phyloP scores from a whole-genome alignment of 1,284 basidiomycete genomes.

The Thecaphora thlaspeos region DNA sequence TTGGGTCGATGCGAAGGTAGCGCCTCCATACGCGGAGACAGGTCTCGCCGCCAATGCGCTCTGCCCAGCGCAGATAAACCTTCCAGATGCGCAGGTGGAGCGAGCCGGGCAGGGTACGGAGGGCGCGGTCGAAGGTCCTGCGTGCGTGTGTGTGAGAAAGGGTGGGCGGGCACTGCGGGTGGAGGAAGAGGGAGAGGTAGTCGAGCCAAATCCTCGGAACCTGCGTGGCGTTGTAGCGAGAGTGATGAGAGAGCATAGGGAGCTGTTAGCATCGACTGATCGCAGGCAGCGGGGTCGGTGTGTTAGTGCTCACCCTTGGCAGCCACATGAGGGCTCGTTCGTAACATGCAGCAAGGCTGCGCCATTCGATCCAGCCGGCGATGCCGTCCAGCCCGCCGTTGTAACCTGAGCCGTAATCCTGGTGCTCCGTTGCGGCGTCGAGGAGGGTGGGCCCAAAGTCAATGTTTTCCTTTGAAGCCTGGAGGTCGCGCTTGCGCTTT shows the following conservation, averaged over 20 bases:
- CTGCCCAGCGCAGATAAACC: constrained; percentile 91
- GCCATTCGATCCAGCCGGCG: constrained; percentile 94
- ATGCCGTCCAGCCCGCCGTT: constrained; percentile 79
- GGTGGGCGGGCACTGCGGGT: constrained; percentile 81
- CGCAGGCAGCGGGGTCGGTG: too few species aligned
- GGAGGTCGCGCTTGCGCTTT: constrained; percentile 56
- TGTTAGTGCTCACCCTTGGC: constrained; percentile 64
- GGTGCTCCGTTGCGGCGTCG: constrained; percentile 60
- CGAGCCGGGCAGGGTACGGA: constrained; percentile 88
- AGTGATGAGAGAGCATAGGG: too few species aligned
- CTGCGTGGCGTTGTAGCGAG: too few species aligned
- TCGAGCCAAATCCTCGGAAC: constrained; percentile 91
- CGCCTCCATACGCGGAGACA: constrained; percentile 85
- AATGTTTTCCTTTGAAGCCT: constrained; percentile 63
- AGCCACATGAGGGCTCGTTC: constrained; percentile 93
- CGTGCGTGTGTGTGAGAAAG: constrained; percentile 87
- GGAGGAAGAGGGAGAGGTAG: constrained; percentile 85
- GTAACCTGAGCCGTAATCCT: constrained; percentile 74
- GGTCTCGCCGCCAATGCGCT: constrained; percentile 76
- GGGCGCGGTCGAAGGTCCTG: constrained; percentile 87
- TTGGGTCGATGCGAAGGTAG: constrained; percentile 68
- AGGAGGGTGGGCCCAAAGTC: constrained; percentile 61
- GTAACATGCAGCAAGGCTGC: constrained; percentile 77
- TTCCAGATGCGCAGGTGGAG: constrained; percentile 94
- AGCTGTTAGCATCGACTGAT: too few species aligned